Percentiles rank a stretch among this genome's conserved stretches.
These are phyloP conservation scores for Dioszegia aurantiaca DNA, from an alignment of 768 basidiomycete genomes.

Conservation along the genomic window DNA sequence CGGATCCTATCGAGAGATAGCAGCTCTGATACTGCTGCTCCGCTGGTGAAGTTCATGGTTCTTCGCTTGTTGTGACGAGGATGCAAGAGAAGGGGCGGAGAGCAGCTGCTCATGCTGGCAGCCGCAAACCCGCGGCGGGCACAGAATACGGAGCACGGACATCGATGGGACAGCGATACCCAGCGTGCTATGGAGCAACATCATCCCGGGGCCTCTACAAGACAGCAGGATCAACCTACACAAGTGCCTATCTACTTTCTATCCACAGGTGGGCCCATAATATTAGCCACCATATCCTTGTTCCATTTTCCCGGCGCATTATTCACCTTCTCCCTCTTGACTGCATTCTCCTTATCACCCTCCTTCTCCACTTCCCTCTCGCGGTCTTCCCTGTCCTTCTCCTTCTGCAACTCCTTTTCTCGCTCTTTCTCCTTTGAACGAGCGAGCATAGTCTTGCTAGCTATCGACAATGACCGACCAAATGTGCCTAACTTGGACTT, in stretches of 20 bases:
- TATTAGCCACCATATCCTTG: slow-evolving; percentile 43
- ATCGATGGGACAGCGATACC: too few species aligned
- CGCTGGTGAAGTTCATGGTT: slow-evolving; percentile 51
- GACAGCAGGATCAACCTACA: not conserved
- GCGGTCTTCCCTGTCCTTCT: not conserved
- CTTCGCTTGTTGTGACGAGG: not conserved
- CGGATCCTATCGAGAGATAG: slow-evolving; percentile 85
- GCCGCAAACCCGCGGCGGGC: too few species aligned
- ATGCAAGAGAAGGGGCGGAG: too few species aligned
- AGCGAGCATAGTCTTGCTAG: slow-evolving; percentile 7
- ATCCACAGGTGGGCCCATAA: slow-evolving; percentile 36
- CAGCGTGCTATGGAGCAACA: too few species aligned
- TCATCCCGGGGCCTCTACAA: too few species aligned
- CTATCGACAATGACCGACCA: not conserved
- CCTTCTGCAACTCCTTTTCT: slow-evolving; percentile 4
- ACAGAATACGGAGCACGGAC: too few species aligned
- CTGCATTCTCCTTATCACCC: not conserved
- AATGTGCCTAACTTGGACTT: slow-evolving; percentile 26
- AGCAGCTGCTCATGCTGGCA: too few species aligned
- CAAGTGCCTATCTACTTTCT: not conserved
- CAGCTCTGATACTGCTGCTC: slow-evolving; percentile 59
- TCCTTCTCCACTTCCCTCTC: not conserved
- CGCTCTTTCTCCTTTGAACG: slow-evolving; percentile 1
- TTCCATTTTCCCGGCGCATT: slow-evolving; percentile 45
- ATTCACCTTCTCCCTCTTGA: slow-evolving; percentile 21